Conservation (phyloP, 2,329 filamentous ascomycete species). For the Knufia fluminis region DNA sequence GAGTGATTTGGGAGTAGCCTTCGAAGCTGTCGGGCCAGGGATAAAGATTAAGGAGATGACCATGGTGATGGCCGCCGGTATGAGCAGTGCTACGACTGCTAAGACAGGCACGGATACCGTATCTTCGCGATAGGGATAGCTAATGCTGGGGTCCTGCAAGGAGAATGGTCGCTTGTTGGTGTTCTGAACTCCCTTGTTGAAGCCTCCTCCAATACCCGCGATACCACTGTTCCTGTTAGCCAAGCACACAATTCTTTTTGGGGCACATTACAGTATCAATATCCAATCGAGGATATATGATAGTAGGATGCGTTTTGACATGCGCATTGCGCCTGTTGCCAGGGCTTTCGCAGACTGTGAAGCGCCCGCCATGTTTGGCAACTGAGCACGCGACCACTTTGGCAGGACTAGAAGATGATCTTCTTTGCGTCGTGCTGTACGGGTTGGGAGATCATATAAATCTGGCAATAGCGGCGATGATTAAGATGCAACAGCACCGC, state of each 20-base stretch:
- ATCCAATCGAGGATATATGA: slow-evolving; percentile 71
- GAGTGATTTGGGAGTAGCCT: slow-evolving; percentile 52
- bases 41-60: slow-evolving; percentile 60
- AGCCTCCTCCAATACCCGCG: slow-evolving; percentile 49
- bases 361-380: slow-evolving; percentile 16
- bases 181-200: slow-evolving; percentile 36
- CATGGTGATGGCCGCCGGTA: slow-evolving; percentile 60
- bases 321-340: slow-evolving; percentile 15
- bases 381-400: slow-evolving; percentile 18
- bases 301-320: slow-evolving; percentile 46
- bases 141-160: slow-evolving; percentile 65
- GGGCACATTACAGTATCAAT: slow-evolving; percentile 44
- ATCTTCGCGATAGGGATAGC: slow-evolving; percentile 65
- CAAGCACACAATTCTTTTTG: neutral
- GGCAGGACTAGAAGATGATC: neutral
- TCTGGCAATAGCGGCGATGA: too few relatives aligned
- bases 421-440: too few relatives aligned
- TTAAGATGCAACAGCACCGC: too few relatives aligned
- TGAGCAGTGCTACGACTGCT: slow-evolving; percentile 51
- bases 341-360: slow-evolving; percentile 14
- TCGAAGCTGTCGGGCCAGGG: slow-evolving; percentile 59
- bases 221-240: slow-evolving; percentile 36
- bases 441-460: too few relatives aligned
- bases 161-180: slow-evolving; percentile 60
- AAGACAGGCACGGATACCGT: slow-evolving; percentile 61